Conservation (phyloP, 352 stramenopile genomes). For the Phytopythium litorale region DNA sequence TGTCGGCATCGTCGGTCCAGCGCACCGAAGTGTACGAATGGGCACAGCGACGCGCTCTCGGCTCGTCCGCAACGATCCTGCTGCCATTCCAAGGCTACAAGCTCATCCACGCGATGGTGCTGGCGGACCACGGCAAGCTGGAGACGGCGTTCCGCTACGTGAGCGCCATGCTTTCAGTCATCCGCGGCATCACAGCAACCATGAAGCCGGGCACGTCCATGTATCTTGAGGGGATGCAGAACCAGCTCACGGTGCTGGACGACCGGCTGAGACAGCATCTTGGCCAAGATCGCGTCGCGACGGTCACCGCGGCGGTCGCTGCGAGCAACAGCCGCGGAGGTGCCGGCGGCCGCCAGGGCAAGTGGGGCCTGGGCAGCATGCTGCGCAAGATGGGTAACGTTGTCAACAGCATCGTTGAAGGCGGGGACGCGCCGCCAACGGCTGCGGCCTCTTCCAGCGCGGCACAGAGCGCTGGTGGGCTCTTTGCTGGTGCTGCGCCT, state of each 20-base stretch:
- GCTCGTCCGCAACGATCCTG: slow-evolving; percentile 42
- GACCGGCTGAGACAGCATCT: slow-evolving; percentile 84
- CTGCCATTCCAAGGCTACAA: slow-evolving; percentile 90
- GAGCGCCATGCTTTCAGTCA: slow-evolving; percentile 76
- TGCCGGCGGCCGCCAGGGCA: slow-evolving; percentile 48
- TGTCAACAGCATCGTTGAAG: slow-evolving; percentile 82
- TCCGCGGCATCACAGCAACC: slow-evolving; percentile 64
- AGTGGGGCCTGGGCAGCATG: slow-evolving; percentile 76
- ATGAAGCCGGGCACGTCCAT: slow-evolving; percentile 83
- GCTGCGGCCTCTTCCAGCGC: slow-evolving; percentile 8
- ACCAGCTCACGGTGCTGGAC: slow-evolving; percentile 82
- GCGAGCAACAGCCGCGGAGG: slow-evolving; percentile 17
- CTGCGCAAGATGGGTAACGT: slow-evolving; percentile 88
- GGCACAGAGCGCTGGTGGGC: slow-evolving; percentile 11
- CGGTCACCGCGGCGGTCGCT: slow-evolving; percentile 34
- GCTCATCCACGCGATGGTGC: slow-evolving; percentile 83
- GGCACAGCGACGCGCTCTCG: slow-evolving; percentile 62
- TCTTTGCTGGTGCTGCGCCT: slow-evolving; percentile 28
- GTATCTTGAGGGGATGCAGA: slow-evolving; percentile 88
- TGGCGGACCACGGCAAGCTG: slow-evolving; percentile 80
- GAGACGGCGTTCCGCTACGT: slow-evolving; percentile 87
- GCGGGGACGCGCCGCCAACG: slow-evolving; percentile 37
- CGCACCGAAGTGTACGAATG: slow-evolving; percentile 86
- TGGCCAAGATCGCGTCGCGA: slow-evolving; percentile 69
- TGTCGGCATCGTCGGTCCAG: slow-evolving; percentile 71